Evolutionary conservation across 768 basidiomycete species (phyloP).

Genomic region (Pseudohyphozyma bogoriensis): DNA sequence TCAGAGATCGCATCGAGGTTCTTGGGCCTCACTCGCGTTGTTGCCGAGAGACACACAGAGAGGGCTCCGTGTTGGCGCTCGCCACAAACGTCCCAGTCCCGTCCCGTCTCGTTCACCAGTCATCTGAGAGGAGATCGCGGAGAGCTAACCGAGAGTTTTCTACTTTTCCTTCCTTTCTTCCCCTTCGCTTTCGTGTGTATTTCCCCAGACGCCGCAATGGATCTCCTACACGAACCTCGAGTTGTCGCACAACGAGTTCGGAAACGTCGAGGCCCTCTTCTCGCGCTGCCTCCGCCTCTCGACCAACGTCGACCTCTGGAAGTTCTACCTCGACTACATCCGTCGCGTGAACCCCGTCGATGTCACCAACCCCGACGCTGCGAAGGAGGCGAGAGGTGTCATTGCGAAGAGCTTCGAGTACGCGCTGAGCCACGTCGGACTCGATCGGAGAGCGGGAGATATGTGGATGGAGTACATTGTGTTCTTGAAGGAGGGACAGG

Average conservation of each 20-base stretch:
- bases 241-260: slow-evolving; percentile 48
- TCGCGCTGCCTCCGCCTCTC: slow-evolving; percentile 73
- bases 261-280: slow-evolving; percentile 78
- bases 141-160: too few relatives aligned
- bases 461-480: slow-evolving; percentile 93
- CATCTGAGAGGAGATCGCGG: not conserved
- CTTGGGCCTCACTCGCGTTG: too few relatives aligned
- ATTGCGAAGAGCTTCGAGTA: slow-evolving; percentile 88
- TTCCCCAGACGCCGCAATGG: slow-evolving; percentile 60
- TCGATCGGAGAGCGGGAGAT: slow-evolving; percentile 81
- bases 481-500: slow-evolving; percentile 71
- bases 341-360: slow-evolving; percentile 50
- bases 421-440: slow-evolving; percentile 75
- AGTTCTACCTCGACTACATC: slow-evolving; percentile 86
- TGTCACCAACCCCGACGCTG: slow-evolving; percentile 33
- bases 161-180: not conserved
- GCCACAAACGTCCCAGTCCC: too few relatives aligned
- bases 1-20: too few relatives aligned
- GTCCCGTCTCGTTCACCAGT: too few relatives aligned
- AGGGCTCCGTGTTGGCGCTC: too few relatives aligned
- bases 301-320: slow-evolving; percentile 82
- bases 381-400: slow-evolving; percentile 54
- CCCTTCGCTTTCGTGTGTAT: not conserved
- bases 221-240: slow-evolving; percentile 63
- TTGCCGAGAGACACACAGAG: too few relatives aligned